Evolutionary conservation across 768 basidiomycete genomes (phyloP), one percentile per base, ranked within the genome.

Genomic region (Trametes gibbosa): DNA sequence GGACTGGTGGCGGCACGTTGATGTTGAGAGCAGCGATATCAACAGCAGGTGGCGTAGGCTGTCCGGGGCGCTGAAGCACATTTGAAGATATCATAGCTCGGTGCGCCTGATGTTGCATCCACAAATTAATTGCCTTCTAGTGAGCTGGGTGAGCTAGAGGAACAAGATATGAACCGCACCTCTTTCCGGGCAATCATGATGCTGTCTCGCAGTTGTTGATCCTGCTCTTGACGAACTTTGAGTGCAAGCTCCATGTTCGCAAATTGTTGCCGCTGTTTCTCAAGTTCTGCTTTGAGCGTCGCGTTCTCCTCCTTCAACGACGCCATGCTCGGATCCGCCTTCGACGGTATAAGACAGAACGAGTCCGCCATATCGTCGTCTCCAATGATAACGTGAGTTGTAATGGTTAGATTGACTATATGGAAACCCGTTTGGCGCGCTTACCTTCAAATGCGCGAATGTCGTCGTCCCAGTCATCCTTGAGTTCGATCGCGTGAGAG

Each of bases 351-450:
- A 35, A 93, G 69, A 63, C 80, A 90, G 69, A 92, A 92, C 0
- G 90, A 92, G 63, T 89, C 91, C 0, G 90, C 87, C 56, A 90
- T 79, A 32, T 89, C 86, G 63, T 86, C 83, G 27, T 79, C 85
- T 83, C 63, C 27, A n/a, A n/a, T n/a, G n/a, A n/a, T n/a, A n/a
- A n/a, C n/a, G n/a, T n/a, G n/a, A n/a, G n/a, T n/a, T n/a, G n/a
- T n/a, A n/a, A n/a, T n/a, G n/a, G n/a, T n/a, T 21, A 42, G 17
- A 63, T 86, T 83, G 27, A 79, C 85, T 83, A 65, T n/a, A n/a
- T n/a, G n/a, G n/a, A n/a, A n/a, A n/a, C n/a, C n/a, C n/a, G 16
- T 19, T 13, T 19, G 24, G 25, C 6, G 16, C 23, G 17, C 76
- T 14, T 61, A 87, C 90, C 86, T 73, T 85, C 84, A 58, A 88